Conservation (phyloP, 2,329 filamentous ascomycete species). For the Stemphylium lycopersici region DNA sequence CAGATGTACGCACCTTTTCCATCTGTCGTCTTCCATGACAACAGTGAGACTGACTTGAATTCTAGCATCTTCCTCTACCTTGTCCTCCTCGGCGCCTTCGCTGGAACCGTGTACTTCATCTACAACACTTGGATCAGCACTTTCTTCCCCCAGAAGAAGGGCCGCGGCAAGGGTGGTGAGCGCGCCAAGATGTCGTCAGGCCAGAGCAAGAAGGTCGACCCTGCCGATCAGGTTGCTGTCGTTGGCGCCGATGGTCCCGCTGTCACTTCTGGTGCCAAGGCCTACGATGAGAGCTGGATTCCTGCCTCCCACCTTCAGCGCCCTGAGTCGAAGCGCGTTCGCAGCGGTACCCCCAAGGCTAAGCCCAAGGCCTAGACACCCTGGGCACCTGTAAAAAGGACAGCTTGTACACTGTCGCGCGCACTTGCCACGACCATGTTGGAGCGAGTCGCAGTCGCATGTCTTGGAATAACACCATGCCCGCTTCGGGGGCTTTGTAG, state of each 20-base stretch:
- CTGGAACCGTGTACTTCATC: constrained; percentile 87
- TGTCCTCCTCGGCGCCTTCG: constrained; percentile 80
- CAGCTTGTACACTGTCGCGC: neutral
- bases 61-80: constrained; percentile 94
- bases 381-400: neutral
- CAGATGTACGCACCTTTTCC: constrained; percentile 74
- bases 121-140: constrained; percentile 98
- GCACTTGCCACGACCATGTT: neutral
- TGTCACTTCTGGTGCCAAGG: constrained; percentile 71
- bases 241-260: constrained; percentile 74
- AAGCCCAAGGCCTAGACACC: constrained; percentile 41
- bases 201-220: constrained; percentile 71
- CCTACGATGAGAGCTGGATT: constrained; percentile 93
- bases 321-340: constrained; percentile 71
- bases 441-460: neutral
- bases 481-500: neutral
- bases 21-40: neutral
- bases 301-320: constrained; percentile 87
- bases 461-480: neutral
- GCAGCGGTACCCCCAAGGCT: constrained; percentile 53
- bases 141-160: constrained; percentile 85
- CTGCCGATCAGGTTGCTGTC: constrained; percentile 63
- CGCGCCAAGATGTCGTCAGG: constrained; percentile 66
- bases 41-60: constrained; percentile 17
- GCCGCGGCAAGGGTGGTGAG: constrained; percentile 67